phyloP scores from a whole-genome alignment of 108 stramenopile genomes.

The Skeletonema potamos region DNA sequence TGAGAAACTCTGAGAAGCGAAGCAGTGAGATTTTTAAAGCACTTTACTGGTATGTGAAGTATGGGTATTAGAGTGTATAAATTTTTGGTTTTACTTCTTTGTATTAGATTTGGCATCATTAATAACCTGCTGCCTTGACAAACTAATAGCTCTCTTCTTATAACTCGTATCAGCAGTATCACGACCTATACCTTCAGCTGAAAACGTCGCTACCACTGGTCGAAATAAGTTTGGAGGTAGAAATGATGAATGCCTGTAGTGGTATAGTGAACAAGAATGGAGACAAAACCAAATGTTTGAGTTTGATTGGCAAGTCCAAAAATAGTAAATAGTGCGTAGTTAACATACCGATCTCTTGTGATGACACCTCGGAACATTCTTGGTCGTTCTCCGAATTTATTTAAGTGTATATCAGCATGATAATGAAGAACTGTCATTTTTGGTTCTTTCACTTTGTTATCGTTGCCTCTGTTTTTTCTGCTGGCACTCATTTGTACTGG shows the following conservation, averaged over 20 bases:
- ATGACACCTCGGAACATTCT: slow-evolving; percentile 67
- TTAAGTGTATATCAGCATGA: slow-evolving; percentile 62
- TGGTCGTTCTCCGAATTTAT: slow-evolving; percentile 69
- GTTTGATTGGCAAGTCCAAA: background rate
- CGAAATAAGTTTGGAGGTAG: slow-evolving; percentile 57
- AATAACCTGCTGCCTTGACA: slow-evolving; percentile 40
- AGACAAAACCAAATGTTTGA: slow-evolving; percentile 1
- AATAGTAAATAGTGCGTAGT: background rate
- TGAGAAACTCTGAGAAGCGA: background rate
- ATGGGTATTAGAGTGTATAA: background rate
- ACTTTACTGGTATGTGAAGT: background rate
- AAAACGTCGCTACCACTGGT: slow-evolving; percentile 71
- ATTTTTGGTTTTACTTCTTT: background rate
- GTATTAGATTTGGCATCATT: slow-evolving; percentile 11
- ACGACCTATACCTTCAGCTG: slow-evolving; percentile 58
- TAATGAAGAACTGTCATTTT: slow-evolving; percentile 52
- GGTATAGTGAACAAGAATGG: background rate
- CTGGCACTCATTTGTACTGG: slow-evolving; percentile 17
- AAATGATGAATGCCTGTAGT: slow-evolving; percentile 25
- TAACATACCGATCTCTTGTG: slow-evolving; percentile 49
- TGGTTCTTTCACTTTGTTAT: background rate
- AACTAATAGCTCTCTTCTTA: slow-evolving; percentile 41
- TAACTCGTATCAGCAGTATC: slow-evolving; percentile 67
- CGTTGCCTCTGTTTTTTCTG: slow-evolving; percentile 4
- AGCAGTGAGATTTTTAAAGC: background rate